Base-by-base conservation (phyloP, 495 filamentous ascomycete species). In the Daldinia loculata region DNA sequence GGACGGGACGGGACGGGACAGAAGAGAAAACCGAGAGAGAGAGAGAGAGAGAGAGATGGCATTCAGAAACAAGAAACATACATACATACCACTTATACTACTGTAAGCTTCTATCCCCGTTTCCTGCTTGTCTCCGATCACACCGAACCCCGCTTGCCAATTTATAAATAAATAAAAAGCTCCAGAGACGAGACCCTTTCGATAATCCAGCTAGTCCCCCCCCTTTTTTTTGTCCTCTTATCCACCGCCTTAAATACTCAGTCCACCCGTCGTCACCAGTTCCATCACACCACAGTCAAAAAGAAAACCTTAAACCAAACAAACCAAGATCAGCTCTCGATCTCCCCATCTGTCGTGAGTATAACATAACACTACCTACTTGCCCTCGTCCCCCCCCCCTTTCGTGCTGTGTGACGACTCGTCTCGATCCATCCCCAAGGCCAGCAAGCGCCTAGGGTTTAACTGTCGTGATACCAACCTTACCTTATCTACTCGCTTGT, bases 81-180 rank as follows among this genome's bases (percentile, higher is more conserved):
- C 27, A 29, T 29, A 29, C 27, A 29, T 6, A 29, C 27, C 6
- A 6, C 27, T 29, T 29, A 29, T 1, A 5, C 3, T 29, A 29
- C 27, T 6, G 27, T 29, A 29, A 29, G 27, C 27, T 4, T 29
- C 24, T 26, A 26, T 26, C 36, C 36, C 41, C 8, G 19, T 27
- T 43, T 52, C 43, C 30, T 45, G 14, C 41, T 50, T 36, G 45
- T 43, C 39, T 55, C 63, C 59, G 56, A 66, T 71, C 29, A 57
- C 63, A 67, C 69, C 63, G 63, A 66, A 70, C 61, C 68, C 62
- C 61, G 56, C 67, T 70, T 70, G 67, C 50, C 62, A 70, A 61
- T 14, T 56, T 61, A 29, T 17, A n/a, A 56, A 26, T 41, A 62
- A 66, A n/a, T n/a, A n/a, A n/a, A n/a, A 66, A 57, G 50, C 39